Base-by-base conservation (phyloP, 768 basidiomycete species). In the Leccinum incarnatum region DNA sequence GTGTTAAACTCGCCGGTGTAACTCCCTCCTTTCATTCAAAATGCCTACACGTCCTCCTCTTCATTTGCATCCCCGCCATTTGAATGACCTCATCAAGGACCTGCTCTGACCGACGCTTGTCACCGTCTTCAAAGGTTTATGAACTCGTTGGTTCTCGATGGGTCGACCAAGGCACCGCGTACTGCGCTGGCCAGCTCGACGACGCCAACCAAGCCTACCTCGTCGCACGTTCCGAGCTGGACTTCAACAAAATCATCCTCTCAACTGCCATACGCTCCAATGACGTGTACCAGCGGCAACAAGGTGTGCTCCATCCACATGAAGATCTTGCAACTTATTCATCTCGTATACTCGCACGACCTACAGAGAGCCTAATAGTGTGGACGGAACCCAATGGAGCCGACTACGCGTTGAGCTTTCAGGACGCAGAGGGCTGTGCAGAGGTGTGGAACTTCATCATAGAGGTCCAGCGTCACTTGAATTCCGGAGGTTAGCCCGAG, bases 391-490 rank as follows among this genome's bases (percentile, higher is more conserved):
- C 93, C 1, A 89, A 92, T 62, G 92, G 93, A 29, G 86, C 90
- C 37, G 97, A 99, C 74, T 95, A 97, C 70, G 96, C 96, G 2
- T 79, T 99, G 54, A 96, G 94, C 66, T 99, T 99, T 66, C 96
- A 98, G 69, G 96, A 98, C 66, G 84, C 92, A 1, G 92, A 94
- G 61, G 97, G 95, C 30, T 99, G 96, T 65, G 81, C 87, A 32
- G 95, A 98, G 77, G 92, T 98, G 51, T 99, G 97, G 96, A 91
- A 89, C 67, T 99, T 98, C 72, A 96, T 99, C 65, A 77, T 83
- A 61, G 93, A 96, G 68, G 93, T 98, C 32, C 93, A 95, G 73
- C 82, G 86, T 59, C 93, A 95, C 69, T 81, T 93, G 81, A 84
- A 84, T 65, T 74, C 75, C 25, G 77, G 76, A 73, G 84, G 87